Percentiles rank a stretch among this genome's conserved stretches.
phyloP scores from a whole-genome alignment of 345 rosid genomes.

The Psidium friedrichsthalianum region DNA sequence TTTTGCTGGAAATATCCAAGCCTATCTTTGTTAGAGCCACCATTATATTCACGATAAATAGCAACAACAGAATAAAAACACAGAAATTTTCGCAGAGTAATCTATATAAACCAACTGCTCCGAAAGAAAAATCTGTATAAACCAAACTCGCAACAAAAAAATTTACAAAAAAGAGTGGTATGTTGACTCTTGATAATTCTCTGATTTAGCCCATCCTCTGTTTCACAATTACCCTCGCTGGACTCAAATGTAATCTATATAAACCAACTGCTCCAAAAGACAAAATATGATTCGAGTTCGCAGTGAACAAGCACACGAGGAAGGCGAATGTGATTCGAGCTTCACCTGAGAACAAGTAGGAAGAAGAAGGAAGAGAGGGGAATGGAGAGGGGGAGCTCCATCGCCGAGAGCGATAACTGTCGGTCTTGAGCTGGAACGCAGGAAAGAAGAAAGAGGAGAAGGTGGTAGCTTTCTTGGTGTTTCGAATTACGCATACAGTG shows the following conservation, averaged over 20 bases:
- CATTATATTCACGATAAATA: neutral
- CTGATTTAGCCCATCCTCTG: no score
- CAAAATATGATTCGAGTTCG: neutral
- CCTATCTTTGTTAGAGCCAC: neutral
- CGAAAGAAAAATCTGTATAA: neutral
- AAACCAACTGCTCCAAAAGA: no score
- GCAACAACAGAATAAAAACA: neutral
- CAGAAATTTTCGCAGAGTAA: neutral
- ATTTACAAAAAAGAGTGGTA: no score
- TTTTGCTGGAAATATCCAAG: neutral
- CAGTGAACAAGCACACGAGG: neutral
- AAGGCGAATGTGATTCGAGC: neutral
- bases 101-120: neutral
- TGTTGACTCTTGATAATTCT: no score
- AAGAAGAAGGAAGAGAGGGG: slow-evolving; percentile 3
- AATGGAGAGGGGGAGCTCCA: neutral
- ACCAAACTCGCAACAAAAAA: neutral
- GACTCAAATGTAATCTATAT: neutral
- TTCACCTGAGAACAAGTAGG: neutral
- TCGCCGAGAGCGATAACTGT: neutral
- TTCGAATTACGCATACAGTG: no score
- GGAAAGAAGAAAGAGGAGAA: neutral
- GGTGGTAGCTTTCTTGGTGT: no score
- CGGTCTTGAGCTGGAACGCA: neutral
- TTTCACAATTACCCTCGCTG: neutral